Evolutionary conservation across 805 yeast genomes (phyloP).

Genomic region (Metschnikowia reukaufii): DNA sequence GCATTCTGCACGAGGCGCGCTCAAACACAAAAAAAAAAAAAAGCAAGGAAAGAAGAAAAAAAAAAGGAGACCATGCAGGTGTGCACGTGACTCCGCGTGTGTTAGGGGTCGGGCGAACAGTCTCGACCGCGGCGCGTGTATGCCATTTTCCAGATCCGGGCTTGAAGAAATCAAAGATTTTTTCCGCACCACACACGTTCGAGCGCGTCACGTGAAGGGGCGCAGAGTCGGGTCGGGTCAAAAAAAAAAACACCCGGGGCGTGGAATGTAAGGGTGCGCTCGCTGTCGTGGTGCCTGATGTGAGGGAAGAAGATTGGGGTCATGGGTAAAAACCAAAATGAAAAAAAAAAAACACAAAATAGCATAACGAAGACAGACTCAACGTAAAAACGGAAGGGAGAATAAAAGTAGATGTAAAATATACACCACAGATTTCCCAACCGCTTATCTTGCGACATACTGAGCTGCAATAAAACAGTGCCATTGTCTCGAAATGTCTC

Average conservation of each 20-base stretch:
- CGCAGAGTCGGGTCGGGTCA: constrained; percentile 5
- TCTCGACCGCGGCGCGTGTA: constrained; percentile 7
- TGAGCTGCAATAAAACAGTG: no score
- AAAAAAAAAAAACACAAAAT: neutral
- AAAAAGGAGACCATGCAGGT: neutral
- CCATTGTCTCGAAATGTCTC: no score
- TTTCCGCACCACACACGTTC: neutral
- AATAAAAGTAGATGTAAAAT: no score
- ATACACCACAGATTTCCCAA: no score
- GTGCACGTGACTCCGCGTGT: constrained; percentile 7
- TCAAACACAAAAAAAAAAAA: constrained; percentile 1
- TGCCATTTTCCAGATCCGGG: constrained; percentile 3
- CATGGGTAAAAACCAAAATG: neutral
- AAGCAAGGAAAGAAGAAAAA: constrained; percentile 3
- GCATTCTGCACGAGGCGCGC: constrained; percentile 6
- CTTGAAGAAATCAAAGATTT: constrained; percentile 1
- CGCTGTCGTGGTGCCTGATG: neutral
- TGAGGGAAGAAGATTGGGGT: neutral
- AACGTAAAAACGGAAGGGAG: no score
- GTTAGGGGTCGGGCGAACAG: constrained; percentile 3
- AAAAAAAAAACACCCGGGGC: neutral
- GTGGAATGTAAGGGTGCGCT: neutral
- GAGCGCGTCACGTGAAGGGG: constrained; percentile 12
- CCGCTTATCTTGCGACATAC: no score
- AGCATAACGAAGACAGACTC: neutral